Evolutionary conservation across 306 rosid species (phyloP), one percentile per base, ranked within the genome.

Genomic region (Cucurbita ficifolia): DNA sequence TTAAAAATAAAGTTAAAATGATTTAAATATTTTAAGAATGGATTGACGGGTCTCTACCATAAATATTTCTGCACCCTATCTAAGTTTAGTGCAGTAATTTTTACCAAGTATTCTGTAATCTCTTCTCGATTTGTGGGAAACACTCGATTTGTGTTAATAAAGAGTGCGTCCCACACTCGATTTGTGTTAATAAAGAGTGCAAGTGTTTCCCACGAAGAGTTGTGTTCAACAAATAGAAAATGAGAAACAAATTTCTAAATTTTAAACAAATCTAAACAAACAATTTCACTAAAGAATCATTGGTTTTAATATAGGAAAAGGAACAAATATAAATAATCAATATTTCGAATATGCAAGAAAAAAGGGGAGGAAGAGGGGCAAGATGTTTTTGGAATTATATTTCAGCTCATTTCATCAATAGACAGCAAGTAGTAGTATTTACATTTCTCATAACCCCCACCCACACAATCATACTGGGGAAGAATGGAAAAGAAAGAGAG

Each of bases 371-470:
- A 4, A 11, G 19, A 48, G 39, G 51, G 2, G 33, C 52, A 18
- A 65, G 70, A n/a, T 8, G 33, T 85, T 81, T 77, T 77, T 87
- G 83, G 82, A 86, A 88, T 87, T 93, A 90, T 90, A 93, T 76
- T 80, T 91, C 85, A 79, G 86, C 87, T 84, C 80, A 84, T 81
- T 81, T 82, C 84, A 77, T 84, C 79, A 76, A 79, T 82, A 80
- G 82, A 79, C 81, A 77, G 87, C 88, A 86, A 87, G 84, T 96
- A 87, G 82, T 87, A 52, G 86, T 84, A 94, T 91, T 80, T 91
- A 94, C 99, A 89, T 81, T 89, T 75, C 90, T 91, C 88, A 84
- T 88, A 85, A 83, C 83, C 92, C 33, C 33, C 33, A 29, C 96
- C 96, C 90, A 88, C 94, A 84, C 82, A 76, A 79, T 82, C 84